Conservation (phyloP, 2,329 filamentous ascomycete genomes). For the Esteya vermicola region DNA sequence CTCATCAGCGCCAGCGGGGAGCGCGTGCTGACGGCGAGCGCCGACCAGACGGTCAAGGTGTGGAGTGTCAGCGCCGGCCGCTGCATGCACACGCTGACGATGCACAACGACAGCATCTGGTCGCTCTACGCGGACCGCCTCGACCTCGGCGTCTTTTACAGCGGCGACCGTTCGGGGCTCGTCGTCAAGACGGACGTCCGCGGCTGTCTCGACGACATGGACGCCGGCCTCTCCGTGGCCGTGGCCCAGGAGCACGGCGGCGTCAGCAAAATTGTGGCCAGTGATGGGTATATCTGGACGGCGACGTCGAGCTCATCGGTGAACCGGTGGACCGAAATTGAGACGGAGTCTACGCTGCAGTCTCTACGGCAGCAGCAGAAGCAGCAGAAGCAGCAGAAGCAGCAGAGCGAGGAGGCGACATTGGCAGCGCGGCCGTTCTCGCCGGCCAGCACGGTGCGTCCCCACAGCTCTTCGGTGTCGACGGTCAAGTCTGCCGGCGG, state of each 20-base stretch:
- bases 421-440: slow-evolving; percentile 5
- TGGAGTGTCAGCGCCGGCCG: slow-evolving; percentile 93
- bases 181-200: slow-evolving; percentile 94
- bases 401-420: too few relatives aligned
- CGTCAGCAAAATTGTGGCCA: slow-evolving; percentile 52
- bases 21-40: slow-evolving; percentile 84
- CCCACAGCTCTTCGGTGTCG: slow-evolving; percentile 14
- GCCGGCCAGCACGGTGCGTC: slow-evolving; percentile 5
- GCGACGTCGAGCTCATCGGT: slow-evolving; percentile 83
- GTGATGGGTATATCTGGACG: slow-evolving; percentile 74
- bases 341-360: slow-evolving; percentile 54
- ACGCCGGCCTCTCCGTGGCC: slow-evolving; percentile 83
- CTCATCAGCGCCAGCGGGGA: slow-evolving; percentile 80
- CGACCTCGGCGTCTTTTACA: slow-evolving; percentile 81
- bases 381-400: neutral
- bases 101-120: slow-evolving; percentile 99
- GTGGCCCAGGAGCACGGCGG: slow-evolving; percentile 84
- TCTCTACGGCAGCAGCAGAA: neutral
- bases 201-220: slow-evolving; percentile 34
- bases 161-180: slow-evolving; percentile 77
- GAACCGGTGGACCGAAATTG: slow-evolving; percentile 79
- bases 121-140: slow-evolving; percentile 83
- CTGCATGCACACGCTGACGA: slow-evolving; percentile 95
- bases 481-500: slow-evolving; percentile 15
- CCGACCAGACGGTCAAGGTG: slow-evolving; percentile 93